A percentile compares a stretch with the other conserved stretches of the same genome.
phyloP scores from a whole-genome alignment of 2,329 filamentous ascomycete genomes.

The Ceratocystis harringtonii region DNA sequence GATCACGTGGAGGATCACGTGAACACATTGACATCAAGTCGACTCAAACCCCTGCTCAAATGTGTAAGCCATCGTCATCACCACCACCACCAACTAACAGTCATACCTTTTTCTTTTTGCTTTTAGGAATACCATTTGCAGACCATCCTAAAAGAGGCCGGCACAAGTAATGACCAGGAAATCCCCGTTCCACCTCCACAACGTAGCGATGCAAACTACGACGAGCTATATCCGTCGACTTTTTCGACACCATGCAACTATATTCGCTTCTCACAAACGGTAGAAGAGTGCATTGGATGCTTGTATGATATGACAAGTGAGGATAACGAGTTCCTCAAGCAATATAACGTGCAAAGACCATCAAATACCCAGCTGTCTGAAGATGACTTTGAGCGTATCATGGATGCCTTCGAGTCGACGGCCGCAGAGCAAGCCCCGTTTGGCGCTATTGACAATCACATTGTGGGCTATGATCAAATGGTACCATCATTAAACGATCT shows the following conservation, averaged over 20 bases:
- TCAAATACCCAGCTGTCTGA: conserved; percentile 56
- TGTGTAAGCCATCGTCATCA: background rate
- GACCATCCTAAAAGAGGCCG: conserved; percentile 50
- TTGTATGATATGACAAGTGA: conserved; percentile 91
- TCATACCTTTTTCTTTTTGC: background rate
- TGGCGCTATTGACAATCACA: conserved; percentile 76
- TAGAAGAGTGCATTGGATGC: conserved; percentile 83
- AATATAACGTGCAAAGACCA: conserved; percentile 64
- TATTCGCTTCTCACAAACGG: conserved; percentile 94
- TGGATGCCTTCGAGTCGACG: conserved; percentile 88
- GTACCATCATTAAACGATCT: conserved; percentile 48
- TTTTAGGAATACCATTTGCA: conserved; percentile 90
- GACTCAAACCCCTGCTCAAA: conserved; percentile 8
- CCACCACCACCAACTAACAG: background rate
- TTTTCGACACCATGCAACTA: conserved; percentile 83
- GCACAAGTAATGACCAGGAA: conserved; percentile 42
- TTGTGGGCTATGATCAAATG: conserved; percentile 64
- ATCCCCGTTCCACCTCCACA: conserved; percentile 52
- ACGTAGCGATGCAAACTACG: conserved; percentile 62
- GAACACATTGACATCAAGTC: conserved; percentile 18
- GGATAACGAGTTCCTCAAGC: conserved; percentile 71
- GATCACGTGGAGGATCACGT: conserved; percentile 38
- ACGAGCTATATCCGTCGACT: conserved; percentile 63
- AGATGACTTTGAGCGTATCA: conserved; percentile 83
- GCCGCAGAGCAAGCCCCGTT: conserved; percentile 72